A percentile compares a stretch with the other conserved stretches of the same genome.
phyloP scores from a whole-genome alignment of 352 stramenopile genomes.

The Globisporangium perplexum region DNA sequence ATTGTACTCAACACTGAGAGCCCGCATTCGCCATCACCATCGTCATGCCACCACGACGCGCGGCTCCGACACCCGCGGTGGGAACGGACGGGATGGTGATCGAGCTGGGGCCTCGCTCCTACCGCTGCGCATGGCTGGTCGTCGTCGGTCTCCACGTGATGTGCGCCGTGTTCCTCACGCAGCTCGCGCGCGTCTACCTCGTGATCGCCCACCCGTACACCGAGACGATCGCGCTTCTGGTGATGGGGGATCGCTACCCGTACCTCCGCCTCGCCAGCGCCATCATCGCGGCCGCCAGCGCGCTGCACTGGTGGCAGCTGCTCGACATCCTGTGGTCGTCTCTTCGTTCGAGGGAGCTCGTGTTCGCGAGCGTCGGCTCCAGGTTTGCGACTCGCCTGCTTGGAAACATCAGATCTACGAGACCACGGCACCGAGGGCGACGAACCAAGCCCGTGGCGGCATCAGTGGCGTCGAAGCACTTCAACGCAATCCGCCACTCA shows the following conservation, averaged over 20 bases:
- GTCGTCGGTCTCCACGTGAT: no score
- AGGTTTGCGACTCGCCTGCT: no score
- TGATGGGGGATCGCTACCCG: not conserved
- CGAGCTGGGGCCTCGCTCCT: no score
- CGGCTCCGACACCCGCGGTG: no score
- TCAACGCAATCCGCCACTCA: not conserved
- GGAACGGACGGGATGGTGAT: no score
- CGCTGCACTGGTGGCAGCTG: conserved; percentile 6
- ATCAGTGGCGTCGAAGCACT: not conserved
- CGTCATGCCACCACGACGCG: no score
- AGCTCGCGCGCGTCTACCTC: not conserved
- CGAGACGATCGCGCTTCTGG: not conserved
- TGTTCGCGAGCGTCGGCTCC: not conserved
- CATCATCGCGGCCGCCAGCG: not conserved
- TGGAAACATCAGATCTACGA: not conserved
- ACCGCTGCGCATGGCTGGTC: no score
- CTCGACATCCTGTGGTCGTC: not conserved
- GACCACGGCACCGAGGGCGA: not conserved
- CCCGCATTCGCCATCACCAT: no score
- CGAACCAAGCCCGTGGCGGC: not conserved
- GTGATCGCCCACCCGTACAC: not conserved
- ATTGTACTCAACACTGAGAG: no score
- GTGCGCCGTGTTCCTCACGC: conserved; percentile 6
- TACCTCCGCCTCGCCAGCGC: not conserved
- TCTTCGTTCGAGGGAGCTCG: not conserved